phyloP scores from a whole-genome alignment of 2,329 filamentous ascomycete genomes.

The Fusarium aywerte region DNA sequence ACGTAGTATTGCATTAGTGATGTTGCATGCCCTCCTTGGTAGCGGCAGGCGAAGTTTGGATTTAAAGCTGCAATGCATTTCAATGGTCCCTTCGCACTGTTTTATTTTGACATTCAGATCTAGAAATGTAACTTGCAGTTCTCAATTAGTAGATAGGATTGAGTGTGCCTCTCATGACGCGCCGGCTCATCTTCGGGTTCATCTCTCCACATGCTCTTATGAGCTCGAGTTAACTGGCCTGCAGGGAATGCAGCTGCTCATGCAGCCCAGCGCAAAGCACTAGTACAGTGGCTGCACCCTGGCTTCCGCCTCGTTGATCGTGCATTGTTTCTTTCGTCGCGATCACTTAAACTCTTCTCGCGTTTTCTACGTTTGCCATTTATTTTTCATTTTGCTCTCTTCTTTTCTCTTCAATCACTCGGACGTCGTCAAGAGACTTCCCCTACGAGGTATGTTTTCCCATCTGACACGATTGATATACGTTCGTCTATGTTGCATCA shows the following conservation, averaged over 20 bases:
- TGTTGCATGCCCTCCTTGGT: neutral
- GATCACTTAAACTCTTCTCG: slow-evolving; percentile 6
- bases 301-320: slow-evolving; percentile 18
- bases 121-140: neutral
- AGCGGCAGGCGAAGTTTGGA: too few relatives aligned
- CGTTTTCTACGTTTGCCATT: neutral
- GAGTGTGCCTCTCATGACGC: neutral
- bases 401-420: neutral
- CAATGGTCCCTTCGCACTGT: neutral
- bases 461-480: neutral
- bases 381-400: neutral
- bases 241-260: slow-evolving; percentile 18
- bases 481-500: slow-evolving; percentile 9
- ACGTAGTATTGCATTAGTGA: neutral
- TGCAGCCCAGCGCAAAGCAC: slow-evolving; percentile 18
- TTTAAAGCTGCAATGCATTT: neutral
- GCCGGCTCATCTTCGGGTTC: slow-evolving; percentile 39
- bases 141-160: neutral
- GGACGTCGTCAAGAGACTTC: neutral
- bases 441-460: slow-evolving; percentile 10
- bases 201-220: slow-evolving; percentile 11
- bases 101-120: too few relatives aligned
- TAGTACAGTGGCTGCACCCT: slow-evolving; percentile 22
- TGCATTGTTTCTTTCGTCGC: slow-evolving; percentile 27
- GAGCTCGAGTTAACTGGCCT: slow-evolving; percentile 1